Conservation (phyloP, 2,329 filamentous ascomycete species). For the Talaromyces islandicus region DNA sequence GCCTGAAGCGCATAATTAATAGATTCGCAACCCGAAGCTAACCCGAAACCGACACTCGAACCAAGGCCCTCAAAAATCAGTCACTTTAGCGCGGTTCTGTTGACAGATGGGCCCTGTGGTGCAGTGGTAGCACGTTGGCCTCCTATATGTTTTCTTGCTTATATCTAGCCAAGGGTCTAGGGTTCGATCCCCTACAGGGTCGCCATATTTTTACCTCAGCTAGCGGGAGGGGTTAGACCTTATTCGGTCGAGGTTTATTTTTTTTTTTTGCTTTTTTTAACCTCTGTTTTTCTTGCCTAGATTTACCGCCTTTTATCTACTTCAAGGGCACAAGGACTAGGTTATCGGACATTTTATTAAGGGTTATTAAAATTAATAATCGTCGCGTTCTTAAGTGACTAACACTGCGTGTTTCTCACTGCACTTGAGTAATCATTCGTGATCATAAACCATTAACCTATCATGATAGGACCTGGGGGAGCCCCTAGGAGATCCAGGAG, state of each 20-base stretch:
- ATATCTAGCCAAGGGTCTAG: background rate
- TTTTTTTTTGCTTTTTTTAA: background rate
- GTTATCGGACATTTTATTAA: background rate
- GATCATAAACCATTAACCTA: conserved; percentile 7
- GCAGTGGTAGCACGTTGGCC: background rate
- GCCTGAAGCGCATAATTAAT: background rate
- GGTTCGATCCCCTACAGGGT: background rate
- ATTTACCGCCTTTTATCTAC: too few relatives aligned
- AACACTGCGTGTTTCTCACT: background rate
- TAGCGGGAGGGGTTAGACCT: too few relatives aligned
- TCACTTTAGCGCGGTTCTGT: background rate
- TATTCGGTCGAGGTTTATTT: background rate
- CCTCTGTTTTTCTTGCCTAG: too few relatives aligned
- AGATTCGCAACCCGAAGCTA: background rate
- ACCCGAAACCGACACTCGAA: background rate
- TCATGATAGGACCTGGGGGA: conserved; percentile 8
- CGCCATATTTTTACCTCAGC: background rate
- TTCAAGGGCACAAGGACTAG: too few relatives aligned
- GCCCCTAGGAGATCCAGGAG: conserved; percentile 8
- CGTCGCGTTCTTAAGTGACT: too few relatives aligned
- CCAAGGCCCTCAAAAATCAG: background rate
- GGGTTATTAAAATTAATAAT: background rate
- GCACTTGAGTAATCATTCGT: background rate
- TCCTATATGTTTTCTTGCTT: background rate
- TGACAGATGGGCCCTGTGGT: background rate